Conservation (phyloP, 257 asterid species). For the Apocynum venetum region DNA sequence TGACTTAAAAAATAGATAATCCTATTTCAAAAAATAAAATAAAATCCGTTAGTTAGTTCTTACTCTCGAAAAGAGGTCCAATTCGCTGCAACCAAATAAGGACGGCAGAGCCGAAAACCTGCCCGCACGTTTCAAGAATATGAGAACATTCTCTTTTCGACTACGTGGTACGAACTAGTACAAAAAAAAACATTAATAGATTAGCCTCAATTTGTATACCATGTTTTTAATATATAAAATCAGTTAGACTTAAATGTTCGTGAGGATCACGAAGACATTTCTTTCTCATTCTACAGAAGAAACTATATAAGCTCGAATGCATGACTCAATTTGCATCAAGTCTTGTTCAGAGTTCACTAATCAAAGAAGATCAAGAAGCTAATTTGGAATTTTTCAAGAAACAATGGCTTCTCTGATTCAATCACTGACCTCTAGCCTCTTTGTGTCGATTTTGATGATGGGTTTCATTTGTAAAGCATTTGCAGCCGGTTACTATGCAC, state of each 20-base stretch:
- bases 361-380: neutral
- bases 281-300: neutral
- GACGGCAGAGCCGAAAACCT: conserved; percentile 2
- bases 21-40: no score
- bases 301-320: conserved; percentile 33
- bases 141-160: neutral
- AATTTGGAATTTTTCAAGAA: neutral
- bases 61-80: neutral
- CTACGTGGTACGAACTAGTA: neutral
- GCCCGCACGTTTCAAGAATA: conserved; percentile 15
- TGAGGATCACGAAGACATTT: conserved; percentile 33
- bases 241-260: conserved; percentile 16
- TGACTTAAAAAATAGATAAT: no score
- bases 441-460: conserved; percentile 24
- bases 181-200: neutral
- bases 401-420: conserved; percentile 40
- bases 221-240: neutral
- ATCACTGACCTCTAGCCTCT: conserved; percentile 27
- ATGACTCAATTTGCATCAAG: conserved; percentile 24
- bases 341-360: neutral
- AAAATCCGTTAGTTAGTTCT: neutral
- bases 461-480: conserved; percentile 15
- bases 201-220: neutral
- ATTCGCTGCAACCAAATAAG: neutral
- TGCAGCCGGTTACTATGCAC: conserved; percentile 28